These are phyloP conservation scores for Arthrobotrys pseudoclavata DNA, from an alignment of 2,329 filamentous ascomycete genomes.

Conservation along the genomic window DNA sequence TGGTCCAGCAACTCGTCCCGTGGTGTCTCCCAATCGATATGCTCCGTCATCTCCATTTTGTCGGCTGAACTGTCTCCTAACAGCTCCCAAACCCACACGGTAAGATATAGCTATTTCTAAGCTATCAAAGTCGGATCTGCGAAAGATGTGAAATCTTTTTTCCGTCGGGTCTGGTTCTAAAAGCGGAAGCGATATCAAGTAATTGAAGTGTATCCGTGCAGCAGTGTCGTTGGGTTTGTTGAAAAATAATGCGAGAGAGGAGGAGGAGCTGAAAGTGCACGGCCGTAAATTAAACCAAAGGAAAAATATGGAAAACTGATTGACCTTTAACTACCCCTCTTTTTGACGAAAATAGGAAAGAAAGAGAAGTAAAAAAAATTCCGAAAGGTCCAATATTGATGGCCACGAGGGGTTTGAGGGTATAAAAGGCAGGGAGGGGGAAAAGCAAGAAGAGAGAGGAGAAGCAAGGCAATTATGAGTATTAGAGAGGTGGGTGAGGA, in stretches of 20 bases:
- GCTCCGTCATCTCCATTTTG: slow-evolving; percentile 50
- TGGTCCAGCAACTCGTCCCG: slow-evolving; percentile 59
- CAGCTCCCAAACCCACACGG: slow-evolving; percentile 2
- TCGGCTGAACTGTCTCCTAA: not conserved
- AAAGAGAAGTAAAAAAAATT: slow-evolving; percentile 20
- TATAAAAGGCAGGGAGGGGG: slow-evolving; percentile 25
- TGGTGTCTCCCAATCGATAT: slow-evolving; percentile 40
- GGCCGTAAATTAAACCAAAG: slow-evolving; percentile 17
- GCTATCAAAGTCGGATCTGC: slow-evolving; percentile 19
- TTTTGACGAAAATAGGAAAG: slow-evolving; percentile 35
- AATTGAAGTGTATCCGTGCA: slow-evolving; percentile 19
- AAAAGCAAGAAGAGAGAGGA: slow-evolving; percentile 28
- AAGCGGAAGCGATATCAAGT: slow-evolving; percentile 28
- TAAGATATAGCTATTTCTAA: slow-evolving; percentile 14
- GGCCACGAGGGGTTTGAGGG: slow-evolving; percentile 47
- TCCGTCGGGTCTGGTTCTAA: slow-evolving; percentile 13
- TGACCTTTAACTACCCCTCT: slow-evolving; percentile 40
- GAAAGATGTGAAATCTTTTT: not conserved
- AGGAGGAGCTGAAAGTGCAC: slow-evolving; percentile 16
- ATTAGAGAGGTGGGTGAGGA: slow-evolving; percentile 8
- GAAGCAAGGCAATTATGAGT: slow-evolving; percentile 23
- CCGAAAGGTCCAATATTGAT: slow-evolving; percentile 5
- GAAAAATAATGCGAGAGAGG: not conserved
- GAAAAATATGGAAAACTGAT: slow-evolving; percentile 27
- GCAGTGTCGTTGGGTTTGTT: slow-evolving; percentile 17